Base-by-base conservation (phyloP, 2,329 filamentous ascomycete genomes). In the Hypoxylon sp. region DNA sequence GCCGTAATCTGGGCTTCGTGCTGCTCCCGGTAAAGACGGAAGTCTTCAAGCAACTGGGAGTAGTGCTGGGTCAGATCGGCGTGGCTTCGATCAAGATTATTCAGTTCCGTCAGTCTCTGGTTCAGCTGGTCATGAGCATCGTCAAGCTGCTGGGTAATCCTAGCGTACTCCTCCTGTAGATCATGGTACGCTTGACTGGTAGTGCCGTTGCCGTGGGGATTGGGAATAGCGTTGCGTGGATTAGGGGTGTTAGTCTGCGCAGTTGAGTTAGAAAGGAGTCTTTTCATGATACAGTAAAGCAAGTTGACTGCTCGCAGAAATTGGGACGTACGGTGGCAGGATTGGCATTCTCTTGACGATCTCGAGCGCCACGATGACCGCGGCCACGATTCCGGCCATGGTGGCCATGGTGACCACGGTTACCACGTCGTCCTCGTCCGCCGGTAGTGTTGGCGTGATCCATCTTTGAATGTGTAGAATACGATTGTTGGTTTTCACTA, bases 371-470 rank as follows among this genome's bases (percentile, higher is more conserved):
- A 44, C 17, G 8, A 37, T 22, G 35, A 19, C 35, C 22, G 8
- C 53, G 22, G 44, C 53, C 53, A 19, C 53, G 26, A 47, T n/a
- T n/a, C 14, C 35, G 35, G 29, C 53, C 37, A 46, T 13, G 9
- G 26, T 31, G 29, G 9, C 31, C 37, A 42, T 22, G 52, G 22
- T 14, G 3, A 26, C 17, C 33, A 42, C 52, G 52, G 22, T 14
- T 1, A 26, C 17, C 33, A 42, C 52, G 19, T 42, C 26, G 17
- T 22, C 24, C 37, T 14, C 37, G 37, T 3, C 8, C 6, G 31
- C 19, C 26, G n/a, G 53, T 9, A 13, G 22, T 26, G 19, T 29
- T 11, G 22, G 11, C 29, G 9, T 10, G 31, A 11, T 50, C 29
- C 50, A 53, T 53, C 6, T 51, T 33, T 31, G 8, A 11, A 22